Evolutionary conservation across 2,329 filamentous ascomycete genomes (phyloP).

Genomic region (Didymella keratinophila): DNA sequence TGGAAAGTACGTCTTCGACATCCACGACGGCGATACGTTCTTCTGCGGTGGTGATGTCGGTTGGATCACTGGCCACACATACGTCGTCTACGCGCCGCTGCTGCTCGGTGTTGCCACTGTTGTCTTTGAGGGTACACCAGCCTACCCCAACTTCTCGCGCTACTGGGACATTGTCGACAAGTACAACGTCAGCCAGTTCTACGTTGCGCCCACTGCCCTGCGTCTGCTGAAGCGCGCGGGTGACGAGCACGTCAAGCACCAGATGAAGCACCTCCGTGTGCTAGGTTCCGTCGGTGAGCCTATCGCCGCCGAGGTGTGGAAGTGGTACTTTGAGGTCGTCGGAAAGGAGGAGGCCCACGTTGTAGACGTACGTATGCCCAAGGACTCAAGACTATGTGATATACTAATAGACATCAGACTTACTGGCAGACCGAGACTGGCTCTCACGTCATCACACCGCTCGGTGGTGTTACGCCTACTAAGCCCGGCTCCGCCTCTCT

Average conservation of each 20-base stretch:
- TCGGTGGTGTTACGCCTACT: constrained; percentile 92
- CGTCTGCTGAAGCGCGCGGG: constrained; percentile 94
- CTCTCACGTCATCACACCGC: constrained; percentile 91
- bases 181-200: constrained; percentile 96
- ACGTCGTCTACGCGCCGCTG: constrained; percentile 95
- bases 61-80: constrained; percentile 99
- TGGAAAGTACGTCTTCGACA: constrained; percentile 98
- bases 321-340: constrained; percentile 97
- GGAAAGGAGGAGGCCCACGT: constrained; percentile 93
- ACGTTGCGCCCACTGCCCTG: constrained; percentile 94
- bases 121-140: constrained; percentile 96
- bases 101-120: constrained; percentile 93
- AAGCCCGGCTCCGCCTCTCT: constrained; percentile 96
- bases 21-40: constrained; percentile 90
- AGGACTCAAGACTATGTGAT: background rate
- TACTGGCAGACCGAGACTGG: constrained; percentile 99
- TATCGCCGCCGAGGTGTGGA: constrained; percentile 98
- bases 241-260: constrained; percentile 86
- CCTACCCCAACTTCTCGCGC: constrained; percentile 95
- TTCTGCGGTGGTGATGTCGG: constrained; percentile 99
- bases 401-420: constrained; percentile 66
- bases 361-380: constrained; percentile 76
- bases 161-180: constrained; percentile 99
- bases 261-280: constrained; percentile 89
- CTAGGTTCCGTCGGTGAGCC: constrained; percentile 96